Base-by-base conservation (phyloP, 306 rosid species). In the Pachyrhizus erosus region DNA sequence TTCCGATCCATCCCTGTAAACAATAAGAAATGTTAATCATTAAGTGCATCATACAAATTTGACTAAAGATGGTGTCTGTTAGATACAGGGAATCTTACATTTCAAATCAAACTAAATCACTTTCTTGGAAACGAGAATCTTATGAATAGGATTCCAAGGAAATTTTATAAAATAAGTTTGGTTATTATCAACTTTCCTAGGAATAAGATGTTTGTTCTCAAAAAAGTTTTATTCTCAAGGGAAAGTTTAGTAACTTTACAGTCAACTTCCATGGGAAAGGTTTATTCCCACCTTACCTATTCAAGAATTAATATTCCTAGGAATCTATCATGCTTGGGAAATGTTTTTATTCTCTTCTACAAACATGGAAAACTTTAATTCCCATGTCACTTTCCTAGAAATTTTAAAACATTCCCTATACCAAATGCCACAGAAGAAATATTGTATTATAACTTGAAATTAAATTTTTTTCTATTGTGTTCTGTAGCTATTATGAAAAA, bases 1-100 rank as follows among this genome's bases (percentile, higher is more conserved):
- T 55, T 94, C 99, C 37, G 94, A 86, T 73, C 84, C 89, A 84
- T 93, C 96, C 94, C 98, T 96, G 92, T 43, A 73, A 80, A 46
- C 80, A 84, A 83, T 73, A 78, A 80, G 65, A 84, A 81, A 70
- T 9, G 71, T 45, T 18, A 48, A 49, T 40, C 43, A 17, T 24
- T 23, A 58, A 40, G 46, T 27, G 24, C 72, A 71, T 39, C 34
- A 51, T 18, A 83, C 18, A 43, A 24, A 48, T 77, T 71, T 70
- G 15, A 18, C 68, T 34, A 27, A 9, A 34, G 79, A 39, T 21
- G 20, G 13, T 12, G 55, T 52, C 21, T 18, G 60, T 67, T 26
- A n/a, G 9, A 10, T 68, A 68, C 33, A 40, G 4, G 52, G 52
- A 68, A 34, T 65, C 51, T 18, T 67, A 10, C 71, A 17, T 34